These are phyloP conservation scores for Paxillus involutus DNA, from an alignment of 768 basidiomycete genomes.

Conservation along the genomic window DNA sequence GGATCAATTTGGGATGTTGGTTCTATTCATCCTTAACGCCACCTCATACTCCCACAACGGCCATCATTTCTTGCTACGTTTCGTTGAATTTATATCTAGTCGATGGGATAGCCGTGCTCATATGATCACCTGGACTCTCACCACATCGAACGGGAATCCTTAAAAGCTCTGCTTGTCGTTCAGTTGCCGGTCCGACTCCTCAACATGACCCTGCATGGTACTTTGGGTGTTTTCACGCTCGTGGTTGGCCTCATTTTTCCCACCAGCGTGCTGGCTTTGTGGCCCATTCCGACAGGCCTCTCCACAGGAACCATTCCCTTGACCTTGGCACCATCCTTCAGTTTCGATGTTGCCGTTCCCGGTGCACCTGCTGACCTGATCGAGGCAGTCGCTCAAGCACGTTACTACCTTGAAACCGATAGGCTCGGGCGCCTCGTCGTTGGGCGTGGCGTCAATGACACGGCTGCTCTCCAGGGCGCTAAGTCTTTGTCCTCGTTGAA, in stretches of 20 bases:
- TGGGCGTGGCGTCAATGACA: slow-evolving; percentile 37
- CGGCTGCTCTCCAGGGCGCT: slow-evolving; percentile 25
- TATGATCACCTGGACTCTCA: neutral
- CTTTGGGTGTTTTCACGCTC: slow-evolving; percentile 12
- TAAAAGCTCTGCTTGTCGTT: neutral
- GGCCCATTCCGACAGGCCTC: slow-evolving; percentile 33
- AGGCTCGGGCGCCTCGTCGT: slow-evolving; percentile 40
- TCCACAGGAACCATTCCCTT: slow-evolving; percentile 28
- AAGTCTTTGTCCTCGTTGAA: slow-evolving; percentile 23
- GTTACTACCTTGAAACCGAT: slow-evolving; percentile 34
- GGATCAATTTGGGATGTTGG: no score
- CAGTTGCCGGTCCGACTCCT: neutral
- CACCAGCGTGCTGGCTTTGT: slow-evolving; percentile 17
- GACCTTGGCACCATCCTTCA: slow-evolving; percentile 24
- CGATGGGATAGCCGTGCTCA: neutral
- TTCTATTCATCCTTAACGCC: no score
- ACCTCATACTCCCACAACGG: no score
- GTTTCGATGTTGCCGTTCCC: slow-evolving; percentile 24
- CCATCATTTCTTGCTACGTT: no score
- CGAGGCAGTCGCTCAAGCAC: slow-evolving; percentile 32
- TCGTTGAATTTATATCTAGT: neutral
- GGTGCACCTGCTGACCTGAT: slow-evolving; percentile 33
- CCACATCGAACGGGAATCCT: neutral
- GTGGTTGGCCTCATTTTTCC: slow-evolving; percentile 2
- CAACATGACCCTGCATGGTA: slow-evolving; percentile 3